These are phyloP conservation scores for Kwoniella dejecticola DNA, from an alignment of 768 basidiomycete genomes.

Conservation along the genomic window DNA sequence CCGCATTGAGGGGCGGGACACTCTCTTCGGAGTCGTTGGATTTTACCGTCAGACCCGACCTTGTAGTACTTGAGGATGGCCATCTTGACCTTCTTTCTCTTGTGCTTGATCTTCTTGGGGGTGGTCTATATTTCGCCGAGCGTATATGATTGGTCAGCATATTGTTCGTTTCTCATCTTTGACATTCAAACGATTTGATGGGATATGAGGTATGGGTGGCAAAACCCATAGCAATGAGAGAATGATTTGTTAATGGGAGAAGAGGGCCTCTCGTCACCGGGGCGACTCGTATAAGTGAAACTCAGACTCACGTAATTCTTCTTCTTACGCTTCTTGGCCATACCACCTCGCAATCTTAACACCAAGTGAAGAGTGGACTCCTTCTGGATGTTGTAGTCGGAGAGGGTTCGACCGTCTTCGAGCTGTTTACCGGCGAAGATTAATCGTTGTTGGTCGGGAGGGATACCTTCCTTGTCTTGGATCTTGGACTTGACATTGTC, in stretches of 20 bases:
- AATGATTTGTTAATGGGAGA: too few relatives aligned
- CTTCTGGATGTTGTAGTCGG: constrained; percentile 74
- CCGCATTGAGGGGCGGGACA: constrained; percentile 61
- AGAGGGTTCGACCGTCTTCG: constrained; percentile 87
- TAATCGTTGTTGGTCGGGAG: constrained; percentile 83
- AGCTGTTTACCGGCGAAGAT: constrained; percentile 99
- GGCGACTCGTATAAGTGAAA: neutral
- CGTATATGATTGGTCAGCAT: neutral
- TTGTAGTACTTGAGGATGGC: constrained; percentile 99
- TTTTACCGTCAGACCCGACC: constrained; percentile 98
- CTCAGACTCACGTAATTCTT: constrained; percentile 83
- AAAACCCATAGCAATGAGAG: too few relatives aligned
- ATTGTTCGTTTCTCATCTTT: too few relatives aligned
- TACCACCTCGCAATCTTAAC: constrained; percentile 96
- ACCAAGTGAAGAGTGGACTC: constrained; percentile 98
- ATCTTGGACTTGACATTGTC: constrained; percentile 58
- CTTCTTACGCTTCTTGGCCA: constrained; percentile 97
- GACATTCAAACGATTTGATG: too few relatives aligned
- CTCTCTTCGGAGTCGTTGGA: constrained; percentile 97
- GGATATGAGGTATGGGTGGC: too few relatives aligned
- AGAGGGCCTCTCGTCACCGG: too few relatives aligned
- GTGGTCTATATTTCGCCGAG: constrained; percentile 60
- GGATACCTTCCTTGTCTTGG: constrained; percentile 91
- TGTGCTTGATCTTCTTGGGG: constrained; percentile 99
- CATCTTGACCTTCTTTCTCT: constrained; percentile 99